Evolutionary conservation across 495 filamentous ascomycete species (phyloP), one percentile per base, ranked within the genome.

Genomic region (Aspergillus kassunensis): DNA sequence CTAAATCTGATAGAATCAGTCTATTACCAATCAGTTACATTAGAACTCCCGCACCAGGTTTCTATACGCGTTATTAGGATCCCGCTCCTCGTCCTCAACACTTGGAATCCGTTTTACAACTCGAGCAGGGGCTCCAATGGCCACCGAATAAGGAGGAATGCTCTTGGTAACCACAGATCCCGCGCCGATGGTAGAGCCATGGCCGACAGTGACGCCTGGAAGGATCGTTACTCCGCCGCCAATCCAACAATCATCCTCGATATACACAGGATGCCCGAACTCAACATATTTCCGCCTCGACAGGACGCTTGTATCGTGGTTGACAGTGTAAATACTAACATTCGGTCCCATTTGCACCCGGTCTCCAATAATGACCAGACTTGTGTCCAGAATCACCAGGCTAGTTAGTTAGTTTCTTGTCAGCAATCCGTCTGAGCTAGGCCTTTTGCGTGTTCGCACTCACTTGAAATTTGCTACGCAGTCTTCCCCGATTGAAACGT

Each of bases 241-340:
- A 21, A 97, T 64, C 91, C 91, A 97, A 56, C 89, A 93, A 65
- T 96, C 91, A 57, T 95, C 88, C 0, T 84, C 89, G 50, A 96
- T 83, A 12, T 70, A 75, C 55, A 97, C 87, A 15, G 87, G 84
- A 47, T 78, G 81, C 1, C 90, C 91, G 20, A 69, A 58, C 68
- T 96, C 91, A 0, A 90, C 90, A 76, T 10, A 90, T 49, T 0
- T 73, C 73, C 2, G 88, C 88, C 54, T 92, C 85, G 2, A 89
- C 68, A 1, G 90, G 89, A 66, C 96, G 91, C 0, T 80, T 84
- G 0, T 80, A n/a, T n/a, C n/a, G n/a, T n/a, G n/a, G n/a, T n/a
- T n/a, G n/a, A n/a, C 91, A 19, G 78, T 72, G 58, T 79, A 91
- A 49, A 96, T 78, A 43, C 67, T 62, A 24, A 90, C 87, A 58